Base-by-base conservation (phyloP, 805 yeast genomes). In the Wickerhamomyces tratensis region DNA sequence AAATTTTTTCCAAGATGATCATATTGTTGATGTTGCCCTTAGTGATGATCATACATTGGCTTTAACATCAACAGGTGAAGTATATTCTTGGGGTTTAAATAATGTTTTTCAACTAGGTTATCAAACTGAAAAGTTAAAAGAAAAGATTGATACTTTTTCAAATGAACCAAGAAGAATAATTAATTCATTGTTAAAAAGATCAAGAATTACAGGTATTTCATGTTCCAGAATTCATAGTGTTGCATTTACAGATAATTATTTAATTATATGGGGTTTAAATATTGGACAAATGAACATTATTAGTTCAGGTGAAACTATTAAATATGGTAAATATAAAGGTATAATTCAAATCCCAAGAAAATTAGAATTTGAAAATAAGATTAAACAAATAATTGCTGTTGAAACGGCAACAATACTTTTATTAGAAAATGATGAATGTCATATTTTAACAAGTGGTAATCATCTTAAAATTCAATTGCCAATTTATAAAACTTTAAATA, bases 81-180 rank as follows among this genome's bases (percentile, higher is more conserved):
- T 86, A 2, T 82, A 68, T 47, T 61, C 88, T 0, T 89, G 96
- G 95, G 97, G 97, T 0, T 68, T 77, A 46, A 86, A 86, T 52
- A 65, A 69, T 14, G 71, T 59, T 56, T 73, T 72, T n/a, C 94
- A 85, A 55, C 59, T 86, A 25, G 95, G 95, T 0, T 71, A 69
- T 47, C 56, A 59, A 3, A 63, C 67, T 6, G 61, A 56, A 34
- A 47, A 44, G 36, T 38, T 49, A 29, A 53, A 50, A 26, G 54
- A 49, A n/a, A 55, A 53, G 40, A 46, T 50, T 3, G 53, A 55
- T 25, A 53, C 56, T 3, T 58, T 50, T 39, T 37, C 53, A 0
- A 57, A 56, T n/a, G 57, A 49, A 8, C 64, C 59, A 15, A 58
- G 40, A 48, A 53, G 51, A 43, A 50, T 44, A 37, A 33, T 54